These are phyloP conservation scores for Parietichytrium sp. DNA, from an alignment of 108 stramenopile species.

Conservation along the genomic window DNA sequence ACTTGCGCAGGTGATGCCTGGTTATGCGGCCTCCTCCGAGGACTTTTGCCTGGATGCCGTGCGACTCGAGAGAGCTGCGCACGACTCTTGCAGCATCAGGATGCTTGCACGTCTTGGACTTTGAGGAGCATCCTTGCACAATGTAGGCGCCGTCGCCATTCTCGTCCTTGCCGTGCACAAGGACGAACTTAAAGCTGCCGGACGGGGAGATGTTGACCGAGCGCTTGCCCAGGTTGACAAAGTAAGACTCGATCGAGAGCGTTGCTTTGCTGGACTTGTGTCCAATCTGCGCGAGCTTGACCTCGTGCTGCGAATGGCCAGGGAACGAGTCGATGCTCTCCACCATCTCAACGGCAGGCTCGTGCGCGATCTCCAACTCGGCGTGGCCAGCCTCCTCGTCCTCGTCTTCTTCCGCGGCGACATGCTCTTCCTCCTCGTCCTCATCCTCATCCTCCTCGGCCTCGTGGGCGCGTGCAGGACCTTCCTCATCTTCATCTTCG, in stretches of 20 bases:
- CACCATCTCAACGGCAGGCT: background rate
- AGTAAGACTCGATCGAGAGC: constrained; percentile 26
- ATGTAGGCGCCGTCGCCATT: constrained; percentile 31
- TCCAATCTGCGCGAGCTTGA: background rate
- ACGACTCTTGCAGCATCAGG: constrained; percentile 21
- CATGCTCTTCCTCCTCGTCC: background rate
- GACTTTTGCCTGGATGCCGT: background rate
- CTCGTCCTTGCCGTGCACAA: constrained; percentile 39
- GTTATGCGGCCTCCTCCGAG: constrained; percentile 38
- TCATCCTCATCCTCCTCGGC: background rate
- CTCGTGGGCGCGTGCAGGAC: background rate
- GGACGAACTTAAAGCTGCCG: constrained; percentile 34
- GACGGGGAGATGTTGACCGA: constrained; percentile 34
- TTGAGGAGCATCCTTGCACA: constrained; percentile 27
- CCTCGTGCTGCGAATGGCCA: background rate
- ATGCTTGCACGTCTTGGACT: constrained; percentile 21
- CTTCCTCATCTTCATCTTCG: constrained; percentile 6
- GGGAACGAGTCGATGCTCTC: background rate
- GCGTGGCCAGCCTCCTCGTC: background rate
- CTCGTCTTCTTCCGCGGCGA: background rate
- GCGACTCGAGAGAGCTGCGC: background rate
- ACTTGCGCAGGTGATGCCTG: background rate
- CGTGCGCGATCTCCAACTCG: background rate
- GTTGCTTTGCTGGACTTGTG: too few relatives aligned
- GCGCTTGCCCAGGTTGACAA: constrained; percentile 2